phyloP scores from a whole-genome alignment of 164 flowering plant species.

The Vitis riparia region DNA sequence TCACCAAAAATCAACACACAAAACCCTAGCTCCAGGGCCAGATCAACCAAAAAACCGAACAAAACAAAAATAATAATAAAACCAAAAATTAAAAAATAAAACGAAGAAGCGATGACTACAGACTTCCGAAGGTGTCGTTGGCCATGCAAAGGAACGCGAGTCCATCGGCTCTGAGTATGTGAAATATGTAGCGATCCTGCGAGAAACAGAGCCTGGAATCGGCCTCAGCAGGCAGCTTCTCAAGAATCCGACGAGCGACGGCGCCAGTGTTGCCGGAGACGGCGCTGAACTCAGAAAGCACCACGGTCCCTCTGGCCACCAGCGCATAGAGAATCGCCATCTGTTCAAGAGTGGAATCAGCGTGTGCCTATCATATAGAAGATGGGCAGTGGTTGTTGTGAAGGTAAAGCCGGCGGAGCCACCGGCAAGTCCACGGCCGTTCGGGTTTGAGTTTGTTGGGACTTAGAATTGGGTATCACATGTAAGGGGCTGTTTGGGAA shows the following conservation, averaged over 20 bases:
- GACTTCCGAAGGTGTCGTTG: constrained; percentile 92
- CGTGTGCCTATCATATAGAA: no score
- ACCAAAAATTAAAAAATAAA: background rate
- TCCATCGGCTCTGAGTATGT: constrained; percentile 79
- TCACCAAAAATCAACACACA: no score
- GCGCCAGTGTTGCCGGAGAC: constrained; percentile 92
- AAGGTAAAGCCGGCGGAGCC: background rate
- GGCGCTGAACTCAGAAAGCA: constrained; percentile 90
- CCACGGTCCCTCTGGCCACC: constrained; percentile 86
- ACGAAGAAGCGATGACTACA: constrained; percentile 16
- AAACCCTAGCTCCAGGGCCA: background rate
- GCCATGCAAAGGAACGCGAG: constrained; percentile 92
- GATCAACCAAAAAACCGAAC: background rate
- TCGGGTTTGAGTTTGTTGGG: background rate
- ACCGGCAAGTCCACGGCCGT: constrained; percentile 10
- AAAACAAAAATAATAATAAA: background rate
- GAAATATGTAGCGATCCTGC: constrained; percentile 91
- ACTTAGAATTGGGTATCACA: no score
- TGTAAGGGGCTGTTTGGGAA: no score
- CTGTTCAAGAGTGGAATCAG: no score
- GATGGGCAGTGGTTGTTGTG: background rate
- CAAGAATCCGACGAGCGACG: constrained; percentile 76
- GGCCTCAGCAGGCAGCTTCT: constrained; percentile 66
- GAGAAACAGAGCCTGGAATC: constrained; percentile 90
- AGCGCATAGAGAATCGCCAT: constrained; percentile 96